A percentile compares a stretch with the other conserved stretches of the same genome.
These are phyloP conservation scores for Dissophora globulifera DNA, from an alignment of 192 early-diverging fungal species.

Conservation along the genomic window DNA sequence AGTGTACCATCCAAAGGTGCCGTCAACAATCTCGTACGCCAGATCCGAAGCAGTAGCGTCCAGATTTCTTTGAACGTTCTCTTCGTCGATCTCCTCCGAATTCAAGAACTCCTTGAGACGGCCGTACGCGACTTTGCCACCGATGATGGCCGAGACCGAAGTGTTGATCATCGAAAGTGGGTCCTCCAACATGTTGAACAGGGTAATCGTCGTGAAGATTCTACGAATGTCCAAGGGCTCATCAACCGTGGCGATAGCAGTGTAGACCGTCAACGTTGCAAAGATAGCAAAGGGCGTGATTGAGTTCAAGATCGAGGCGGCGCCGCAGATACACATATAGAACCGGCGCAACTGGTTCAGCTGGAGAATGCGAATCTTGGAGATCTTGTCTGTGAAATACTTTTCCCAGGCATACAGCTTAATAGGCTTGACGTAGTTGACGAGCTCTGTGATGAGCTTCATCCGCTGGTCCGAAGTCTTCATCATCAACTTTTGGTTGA, in stretches of 20 bases:
- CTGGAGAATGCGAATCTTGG: slow-evolving; percentile 41
- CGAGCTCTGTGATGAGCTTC: slow-evolving; percentile 74
- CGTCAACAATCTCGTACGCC: slow-evolving; percentile 25
- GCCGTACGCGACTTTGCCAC: slow-evolving; percentile 72
- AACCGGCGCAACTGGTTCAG: slow-evolving; percentile 32
- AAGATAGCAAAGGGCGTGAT: slow-evolving; percentile 55
- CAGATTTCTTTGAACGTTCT: slow-evolving; percentile 60
- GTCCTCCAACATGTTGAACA: slow-evolving; percentile 83
- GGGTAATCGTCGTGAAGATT: slow-evolving; percentile 78
- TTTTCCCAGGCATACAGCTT: slow-evolving; percentile 80
- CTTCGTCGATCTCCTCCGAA: slow-evolving; percentile 77
- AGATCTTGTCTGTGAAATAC: slow-evolving; percentile 48
- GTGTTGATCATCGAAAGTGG: slow-evolving; percentile 72
- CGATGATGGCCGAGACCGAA: slow-evolving; percentile 69
- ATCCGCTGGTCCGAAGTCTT: slow-evolving; percentile 65
- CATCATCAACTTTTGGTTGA: slow-evolving; percentile 15
- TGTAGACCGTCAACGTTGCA: slow-evolving; percentile 49
- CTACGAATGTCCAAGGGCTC: slow-evolving; percentile 63
- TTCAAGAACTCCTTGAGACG: slow-evolving; percentile 75
- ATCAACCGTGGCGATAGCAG: slow-evolving; percentile 10
- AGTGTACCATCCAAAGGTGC: slow-evolving; percentile 49
- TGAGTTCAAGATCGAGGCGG: slow-evolving; percentile 17
- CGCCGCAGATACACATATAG: slow-evolving; percentile 8
- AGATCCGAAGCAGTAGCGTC: slow-evolving; percentile 4
- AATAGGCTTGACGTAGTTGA: slow-evolving; percentile 73